Percentiles rank a stretch among this genome's conserved stretches.
Evolutionary conservation across 768 basidiomycete genomes (phyloP).

Genomic region (Auricularia cornea): DNA sequence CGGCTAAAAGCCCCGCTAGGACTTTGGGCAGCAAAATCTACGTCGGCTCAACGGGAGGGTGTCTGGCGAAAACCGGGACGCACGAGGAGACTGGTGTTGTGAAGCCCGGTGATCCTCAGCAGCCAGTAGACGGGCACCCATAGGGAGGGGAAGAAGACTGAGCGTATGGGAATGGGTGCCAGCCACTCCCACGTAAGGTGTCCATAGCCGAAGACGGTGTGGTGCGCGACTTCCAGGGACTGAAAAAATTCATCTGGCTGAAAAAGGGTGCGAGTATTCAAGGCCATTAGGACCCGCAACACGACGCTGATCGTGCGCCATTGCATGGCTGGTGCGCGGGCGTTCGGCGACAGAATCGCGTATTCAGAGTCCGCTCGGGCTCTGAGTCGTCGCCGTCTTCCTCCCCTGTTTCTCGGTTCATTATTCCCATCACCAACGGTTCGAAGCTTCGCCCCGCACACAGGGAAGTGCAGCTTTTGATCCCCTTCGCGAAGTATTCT

Average conservation of each 20-base stretch:
- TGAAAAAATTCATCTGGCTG: constrained; percentile 98
- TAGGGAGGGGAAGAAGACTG: constrained; percentile 70
- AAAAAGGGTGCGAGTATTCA: constrained; percentile 77
- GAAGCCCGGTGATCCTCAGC: constrained; percentile 48
- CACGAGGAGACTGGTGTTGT: constrained; percentile 55
- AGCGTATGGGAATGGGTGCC: constrained; percentile 58
- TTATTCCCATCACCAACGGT: too few species aligned
- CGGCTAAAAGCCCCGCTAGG: constrained; percentile 67
- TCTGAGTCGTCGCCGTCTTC: not conserved
- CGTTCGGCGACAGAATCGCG: not conserved
- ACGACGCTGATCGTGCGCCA: constrained; percentile 15
- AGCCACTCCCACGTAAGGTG: constrained; percentile 96
- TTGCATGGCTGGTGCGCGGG: not conserved
- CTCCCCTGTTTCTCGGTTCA: too few species aligned
- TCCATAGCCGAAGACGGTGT: constrained; percentile 84
- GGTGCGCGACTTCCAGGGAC: constrained; percentile 86
- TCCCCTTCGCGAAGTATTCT: too few species aligned
- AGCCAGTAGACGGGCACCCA: constrained; percentile 75
- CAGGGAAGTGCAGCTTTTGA: too few species aligned
- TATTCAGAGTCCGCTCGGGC: not conserved
- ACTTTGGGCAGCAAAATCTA: constrained; percentile 71
- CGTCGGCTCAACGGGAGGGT: constrained; percentile 5
- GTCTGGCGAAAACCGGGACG: constrained; percentile 20
- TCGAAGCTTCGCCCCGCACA: too few species aligned
- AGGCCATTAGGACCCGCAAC: constrained; percentile 51